phyloP scores from a whole-genome alignment of 495 filamentous ascomycete species.

The Xylaria flabelliformis region DNA sequence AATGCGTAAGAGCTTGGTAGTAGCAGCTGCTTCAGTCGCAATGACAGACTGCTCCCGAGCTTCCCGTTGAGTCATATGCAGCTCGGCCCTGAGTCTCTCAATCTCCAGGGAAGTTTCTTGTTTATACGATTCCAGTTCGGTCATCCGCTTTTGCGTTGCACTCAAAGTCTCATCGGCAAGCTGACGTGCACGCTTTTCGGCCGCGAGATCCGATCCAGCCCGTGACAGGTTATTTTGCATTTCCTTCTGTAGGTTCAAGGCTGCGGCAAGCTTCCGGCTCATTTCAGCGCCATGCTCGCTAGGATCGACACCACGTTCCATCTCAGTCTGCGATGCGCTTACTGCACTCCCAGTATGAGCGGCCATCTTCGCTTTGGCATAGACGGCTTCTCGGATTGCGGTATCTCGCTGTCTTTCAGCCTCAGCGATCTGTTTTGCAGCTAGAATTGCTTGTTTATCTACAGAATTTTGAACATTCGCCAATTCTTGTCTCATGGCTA shows the following conservation, averaged over 20 bases:
- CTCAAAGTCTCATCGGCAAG: constrained; percentile 88
- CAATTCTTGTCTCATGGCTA: constrained; percentile 87
- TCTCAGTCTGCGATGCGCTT: constrained; percentile 74
- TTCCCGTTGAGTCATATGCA: constrained; percentile 76
- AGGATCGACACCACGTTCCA: constrained; percentile 62
- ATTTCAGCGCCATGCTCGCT: constrained; percentile 77
- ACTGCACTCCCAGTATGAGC: constrained; percentile 72
- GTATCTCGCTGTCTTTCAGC: constrained; percentile 92
- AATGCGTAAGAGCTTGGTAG: constrained; percentile 72
- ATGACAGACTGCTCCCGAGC: constrained; percentile 79
- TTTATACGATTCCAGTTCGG: constrained; percentile 80
- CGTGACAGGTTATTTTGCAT: constrained; percentile 72
- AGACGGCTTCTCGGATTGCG: constrained; percentile 89
- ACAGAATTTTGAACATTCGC: constrained; percentile 84
- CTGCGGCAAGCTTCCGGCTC: constrained; percentile 78
- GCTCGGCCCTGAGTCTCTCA: constrained; percentile 81
- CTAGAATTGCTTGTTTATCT: constrained; percentile 80
- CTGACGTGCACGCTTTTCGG: constrained; percentile 79
- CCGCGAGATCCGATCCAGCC: constrained; percentile 71
- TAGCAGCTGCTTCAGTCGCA: constrained; percentile 74
- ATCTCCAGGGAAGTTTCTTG: constrained; percentile 81
- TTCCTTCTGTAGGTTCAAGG: constrained; percentile 78
- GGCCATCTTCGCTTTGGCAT: constrained; percentile 91
- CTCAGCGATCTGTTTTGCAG: constrained; percentile 88
- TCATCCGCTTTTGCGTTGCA: constrained; percentile 80